These are phyloP conservation scores for Pyrenula aspistea DNA, from an alignment of 495 filamentous ascomycete genomes.

Conservation along the genomic window DNA sequence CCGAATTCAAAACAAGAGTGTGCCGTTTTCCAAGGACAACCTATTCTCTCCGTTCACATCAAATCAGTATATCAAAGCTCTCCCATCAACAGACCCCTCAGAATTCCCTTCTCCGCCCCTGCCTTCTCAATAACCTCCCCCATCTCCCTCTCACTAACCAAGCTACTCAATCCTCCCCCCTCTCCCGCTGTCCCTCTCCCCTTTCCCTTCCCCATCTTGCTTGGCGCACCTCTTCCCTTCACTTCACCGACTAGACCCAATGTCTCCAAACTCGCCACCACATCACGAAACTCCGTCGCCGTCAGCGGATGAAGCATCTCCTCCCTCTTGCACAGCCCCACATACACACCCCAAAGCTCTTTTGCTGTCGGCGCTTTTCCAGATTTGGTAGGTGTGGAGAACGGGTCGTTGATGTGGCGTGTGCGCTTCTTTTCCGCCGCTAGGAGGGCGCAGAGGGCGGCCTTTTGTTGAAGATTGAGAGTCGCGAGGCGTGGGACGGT, in stretches of 20 bases:
- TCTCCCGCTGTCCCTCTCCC: neutral
- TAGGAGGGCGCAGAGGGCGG: constrained; percentile 75
- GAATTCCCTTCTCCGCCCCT: neutral
- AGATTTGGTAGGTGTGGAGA: constrained; percentile 47
- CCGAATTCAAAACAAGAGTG: too few species aligned
- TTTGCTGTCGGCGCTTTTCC: constrained; percentile 59
- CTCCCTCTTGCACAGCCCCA: constrained; percentile 66
- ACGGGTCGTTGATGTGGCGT: constrained; percentile 20
- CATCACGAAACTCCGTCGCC: constrained; percentile 83
- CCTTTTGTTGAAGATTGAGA: constrained; percentile 93
- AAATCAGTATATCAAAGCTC: neutral
- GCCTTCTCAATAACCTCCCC: neutral
- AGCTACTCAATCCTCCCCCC: constrained; percentile 1
- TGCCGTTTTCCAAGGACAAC: too few species aligned
- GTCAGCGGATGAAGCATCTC: constrained; percentile 77
- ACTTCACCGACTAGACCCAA: constrained; percentile 63
- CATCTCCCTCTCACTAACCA: neutral
- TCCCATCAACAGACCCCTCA: neutral
- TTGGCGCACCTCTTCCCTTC: constrained; percentile 47
- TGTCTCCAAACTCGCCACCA: constrained; percentile 80
- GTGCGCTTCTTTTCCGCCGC: constrained; percentile 57
- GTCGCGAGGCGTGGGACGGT: constrained; percentile 68
- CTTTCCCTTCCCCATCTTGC: neutral
- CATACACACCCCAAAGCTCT: constrained; percentile 68
- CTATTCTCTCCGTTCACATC: too few species aligned